Conservation (phyloP, 1,139 yeast species). For the Hansenula sp. region DNA sequence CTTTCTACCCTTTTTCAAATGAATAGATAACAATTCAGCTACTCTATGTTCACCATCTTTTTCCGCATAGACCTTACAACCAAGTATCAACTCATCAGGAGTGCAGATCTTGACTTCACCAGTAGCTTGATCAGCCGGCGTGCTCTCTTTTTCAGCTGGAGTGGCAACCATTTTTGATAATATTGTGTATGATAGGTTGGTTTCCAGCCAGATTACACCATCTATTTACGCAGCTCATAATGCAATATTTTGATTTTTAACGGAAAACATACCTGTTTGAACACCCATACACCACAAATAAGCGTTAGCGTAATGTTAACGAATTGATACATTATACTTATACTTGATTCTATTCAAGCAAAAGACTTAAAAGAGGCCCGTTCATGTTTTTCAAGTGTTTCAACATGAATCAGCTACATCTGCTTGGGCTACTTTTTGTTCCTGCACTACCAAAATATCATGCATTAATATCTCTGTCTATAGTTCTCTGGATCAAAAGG, state of each 20-base stretch:
- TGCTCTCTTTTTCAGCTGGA: neutral
- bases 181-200: too few relatives aligned
- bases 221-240: too few relatives aligned
- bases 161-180: neutral
- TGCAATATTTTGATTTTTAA: neutral
- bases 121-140: conserved; percentile 2
- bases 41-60: conserved; percentile 77
- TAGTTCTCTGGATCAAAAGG: conserved; percentile 38
- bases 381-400: too few relatives aligned
- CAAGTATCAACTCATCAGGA: conserved; percentile 54
- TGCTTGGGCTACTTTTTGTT: too few relatives aligned
- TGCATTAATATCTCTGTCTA: conserved; percentile 16
- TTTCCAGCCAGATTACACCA: too few relatives aligned
- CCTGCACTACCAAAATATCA: too few relatives aligned
- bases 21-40: conserved; percentile 83
- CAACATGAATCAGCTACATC: too few relatives aligned
- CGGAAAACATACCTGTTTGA: neutral
- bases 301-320: too few relatives aligned
- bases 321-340: too few relatives aligned
- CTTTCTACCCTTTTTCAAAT: conserved; percentile 68
- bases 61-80: conserved; percentile 76
- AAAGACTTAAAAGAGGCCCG: too few relatives aligned
- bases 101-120: conserved; percentile 22
- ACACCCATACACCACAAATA: neutral
- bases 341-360: too few relatives aligned